Evolutionary conservation across 805 yeast genomes (phyloP).

Genomic region (Suhomyces kilbournensis): DNA sequence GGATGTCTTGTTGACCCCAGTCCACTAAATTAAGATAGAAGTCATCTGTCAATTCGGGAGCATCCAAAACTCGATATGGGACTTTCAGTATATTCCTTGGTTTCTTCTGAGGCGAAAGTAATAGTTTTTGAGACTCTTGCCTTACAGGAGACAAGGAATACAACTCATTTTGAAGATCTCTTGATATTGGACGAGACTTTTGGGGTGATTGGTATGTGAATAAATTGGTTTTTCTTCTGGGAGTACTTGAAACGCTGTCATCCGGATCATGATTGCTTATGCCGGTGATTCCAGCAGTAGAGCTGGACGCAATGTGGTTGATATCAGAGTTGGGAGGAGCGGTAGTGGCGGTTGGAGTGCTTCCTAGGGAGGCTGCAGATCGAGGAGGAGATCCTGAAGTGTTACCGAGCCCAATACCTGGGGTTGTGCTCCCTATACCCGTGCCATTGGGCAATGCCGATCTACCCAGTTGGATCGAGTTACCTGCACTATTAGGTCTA

Average conservation of each 20-base stretch:
- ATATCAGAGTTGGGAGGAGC: conserved; percentile 18
- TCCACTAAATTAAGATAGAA: conserved; percentile 89
- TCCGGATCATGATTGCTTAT: conserved; percentile 1
- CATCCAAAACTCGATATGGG: conserved; percentile 91
- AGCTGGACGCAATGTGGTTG: conserved; percentile 13
- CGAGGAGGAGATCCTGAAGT: conserved; percentile 9
- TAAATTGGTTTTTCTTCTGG: conserved; percentile 51
- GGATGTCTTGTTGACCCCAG: conserved; percentile 87
- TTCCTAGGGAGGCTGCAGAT: conserved; percentile 4
- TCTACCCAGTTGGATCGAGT: conserved; percentile 5
- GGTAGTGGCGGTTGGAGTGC: conserved; percentile 9
- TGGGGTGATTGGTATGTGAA: conserved; percentile 75
- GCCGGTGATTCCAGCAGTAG: neutral
- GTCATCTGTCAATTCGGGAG: conserved; percentile 93
- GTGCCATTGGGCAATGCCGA: neutral
- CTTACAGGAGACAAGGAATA: conserved; percentile 86
- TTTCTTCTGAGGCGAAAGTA: conserved; percentile 79
- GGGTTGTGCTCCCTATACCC: neutral
- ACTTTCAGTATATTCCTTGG: conserved; percentile 77
- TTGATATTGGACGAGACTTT: conserved; percentile 57
- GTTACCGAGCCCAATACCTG: neutral
- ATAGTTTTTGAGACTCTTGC: conserved; percentile 75
- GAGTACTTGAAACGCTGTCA: conserved; percentile 29
- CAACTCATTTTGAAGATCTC: conserved; percentile 67
- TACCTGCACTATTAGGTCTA: conserved; percentile 6